Percentiles rank a stretch among this genome's conserved stretches.
phyloP scores from a whole-genome alignment of 1,139 yeast species.

The Saccharomyces hybrid region DNA sequence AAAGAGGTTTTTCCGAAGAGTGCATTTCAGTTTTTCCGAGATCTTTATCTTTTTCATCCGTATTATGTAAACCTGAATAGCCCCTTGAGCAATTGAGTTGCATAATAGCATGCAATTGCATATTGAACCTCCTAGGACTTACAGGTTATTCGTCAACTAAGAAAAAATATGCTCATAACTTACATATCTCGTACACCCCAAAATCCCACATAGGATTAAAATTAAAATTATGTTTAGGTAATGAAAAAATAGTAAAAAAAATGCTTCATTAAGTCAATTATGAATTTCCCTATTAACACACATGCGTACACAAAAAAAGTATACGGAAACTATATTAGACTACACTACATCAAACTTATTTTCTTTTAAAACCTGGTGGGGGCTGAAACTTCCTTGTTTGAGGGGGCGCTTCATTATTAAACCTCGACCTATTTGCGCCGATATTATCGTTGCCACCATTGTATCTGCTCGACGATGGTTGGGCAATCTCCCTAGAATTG shows the following conservation, averaged over 20 bases:
- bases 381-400: slow-evolving; percentile 35
- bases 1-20: not conserved
- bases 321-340: not conserved
- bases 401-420: slow-evolving; percentile 20
- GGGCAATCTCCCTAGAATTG: slow-evolving; percentile 6
- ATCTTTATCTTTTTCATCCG: not conserved
- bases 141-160: not conserved
- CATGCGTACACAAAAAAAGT: not conserved
- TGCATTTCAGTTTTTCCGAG: not conserved
- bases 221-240: not conserved
- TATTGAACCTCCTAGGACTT: not conserved
- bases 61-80: not conserved
- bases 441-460: slow-evolving; percentile 5
- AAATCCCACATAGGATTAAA: not conserved
- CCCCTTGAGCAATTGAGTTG: not conserved
- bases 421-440: slow-evolving; percentile 11
- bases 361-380: slow-evolving; percentile 38
- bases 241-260: not conserved
- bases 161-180: no score
- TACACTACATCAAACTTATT: slow-evolving; percentile 4
- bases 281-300: not conserved
- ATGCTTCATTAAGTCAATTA: not conserved
- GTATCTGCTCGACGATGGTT: slow-evolving; percentile 1
- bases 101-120: not conserved
- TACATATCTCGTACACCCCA: no score